Conservation (phyloP, 73 alveolate species). For the Symbiodinium natans region DNA sequence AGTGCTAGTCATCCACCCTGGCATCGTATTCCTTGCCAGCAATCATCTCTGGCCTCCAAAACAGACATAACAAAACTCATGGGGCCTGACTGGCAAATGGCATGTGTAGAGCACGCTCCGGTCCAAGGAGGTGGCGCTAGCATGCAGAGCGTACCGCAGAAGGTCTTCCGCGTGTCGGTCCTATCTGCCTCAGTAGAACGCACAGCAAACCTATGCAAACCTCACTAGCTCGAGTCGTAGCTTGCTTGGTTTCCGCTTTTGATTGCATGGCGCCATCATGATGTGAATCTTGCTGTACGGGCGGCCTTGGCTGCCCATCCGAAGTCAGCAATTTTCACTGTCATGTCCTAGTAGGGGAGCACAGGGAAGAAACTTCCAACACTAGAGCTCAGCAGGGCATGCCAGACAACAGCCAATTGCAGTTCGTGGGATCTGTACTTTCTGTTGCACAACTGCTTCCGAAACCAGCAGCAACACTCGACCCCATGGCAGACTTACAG, state of each 20-base stretch:
- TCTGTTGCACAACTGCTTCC: no score
- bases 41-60: conserved; percentile 70
- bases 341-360: conserved; percentile 53
- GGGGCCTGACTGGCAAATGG: not conserved
- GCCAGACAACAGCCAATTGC: no score
- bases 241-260: no score
- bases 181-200: conserved; percentile 14
- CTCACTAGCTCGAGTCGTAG: not conserved
- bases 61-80: not conserved
- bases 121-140: conserved; percentile 38
- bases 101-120: not conserved
- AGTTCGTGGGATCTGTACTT: no score
- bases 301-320: conserved; percentile 93
- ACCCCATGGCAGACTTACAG: no score
- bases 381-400: no score
- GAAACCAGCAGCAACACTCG: no score
- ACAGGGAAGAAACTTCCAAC: no score
- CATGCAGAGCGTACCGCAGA: conserved; percentile 88
- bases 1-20: conserved; percentile 51
- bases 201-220: not conserved
- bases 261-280: not conserved
- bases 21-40: conserved; percentile 90
- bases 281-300: not conserved
- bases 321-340: conserved; percentile 79
- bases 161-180: conserved; percentile 70